Base-by-base conservation (phyloP, 371 early-diverging fungal genomes). In the Actinomucor elegans region DNA sequence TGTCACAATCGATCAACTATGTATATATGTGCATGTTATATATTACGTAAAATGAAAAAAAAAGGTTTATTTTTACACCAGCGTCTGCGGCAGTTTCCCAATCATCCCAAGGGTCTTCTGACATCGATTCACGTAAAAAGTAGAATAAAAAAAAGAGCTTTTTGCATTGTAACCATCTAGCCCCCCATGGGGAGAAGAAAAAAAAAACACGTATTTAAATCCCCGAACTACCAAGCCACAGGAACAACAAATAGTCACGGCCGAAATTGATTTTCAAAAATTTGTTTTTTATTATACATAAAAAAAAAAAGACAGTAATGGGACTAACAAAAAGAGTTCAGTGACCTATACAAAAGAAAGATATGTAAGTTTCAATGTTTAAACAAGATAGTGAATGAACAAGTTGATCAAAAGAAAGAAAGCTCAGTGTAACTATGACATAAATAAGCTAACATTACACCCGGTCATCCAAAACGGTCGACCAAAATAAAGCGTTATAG, bases 11-110 rank as follows among this genome's bases (percentile, higher is more conserved):
- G 11, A 48, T 65, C 31, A 57, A 53, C 52, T 64, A 65, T 9
- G 29, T 41, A 14, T 27, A 6, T 12, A 8, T 7, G 31, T 31
- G 11, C 31, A 7, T 17, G 21, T 8, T 38, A 38, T 38, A 20
- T 18, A 15, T 5, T 35, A 35, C 6, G 21, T 20, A 38, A 48
- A 41, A 34, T n/a, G 21, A 46, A 31, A 33, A 18, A 11, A 31
- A 38, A 17, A 14, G 2, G 2, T 43, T 38, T 26, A 34, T 36
- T n/a, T 47, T 54, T 62, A 68, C 72, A 17, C 59, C 66, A 31
- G 72, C 72, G 52, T 68, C 72, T 23, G 72, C 69, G 29, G 69
- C 72, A 36, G 66, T 55, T 57, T 71, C 72, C 72, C 72, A 67
- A 53, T 71, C 72, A 54, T 71, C 69, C 72, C 69, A 71, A 31